phyloP scores from a whole-genome alignment of 768 basidiomycete genomes.

The Russula foetens region DNA sequence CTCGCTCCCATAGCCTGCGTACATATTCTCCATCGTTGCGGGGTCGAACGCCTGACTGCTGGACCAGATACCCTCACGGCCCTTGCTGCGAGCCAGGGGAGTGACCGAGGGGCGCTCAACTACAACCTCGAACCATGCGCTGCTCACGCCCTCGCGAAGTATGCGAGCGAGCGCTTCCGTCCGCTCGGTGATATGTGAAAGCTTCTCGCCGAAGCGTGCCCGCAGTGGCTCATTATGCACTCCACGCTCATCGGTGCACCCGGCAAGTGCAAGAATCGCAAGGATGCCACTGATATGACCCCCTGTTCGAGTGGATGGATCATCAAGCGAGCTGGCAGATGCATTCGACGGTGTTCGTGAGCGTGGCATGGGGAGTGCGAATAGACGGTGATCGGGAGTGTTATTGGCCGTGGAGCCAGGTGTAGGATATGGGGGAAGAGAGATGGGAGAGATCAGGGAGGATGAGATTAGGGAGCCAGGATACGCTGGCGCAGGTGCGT shows the following conservation, averaged over 20 bases:
- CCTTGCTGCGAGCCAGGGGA: neutral
- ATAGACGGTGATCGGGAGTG: slow-evolving; percentile 13
- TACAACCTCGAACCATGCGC: slow-evolving; percentile 26
- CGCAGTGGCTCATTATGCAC: slow-evolving; percentile 26
- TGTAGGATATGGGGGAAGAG: slow-evolving; percentile 16
- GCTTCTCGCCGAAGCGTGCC: slow-evolving; percentile 25
- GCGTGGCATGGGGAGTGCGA: slow-evolving; percentile 15
- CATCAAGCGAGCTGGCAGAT: slow-evolving; percentile 13
- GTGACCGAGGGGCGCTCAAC: slow-evolving; percentile 6
- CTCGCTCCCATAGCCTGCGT: slow-evolving; percentile 19
- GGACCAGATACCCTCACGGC: neutral
- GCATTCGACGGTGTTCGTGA: slow-evolving; percentile 13
- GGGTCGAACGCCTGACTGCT: slow-evolving; percentile 9
- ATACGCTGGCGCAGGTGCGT: slow-evolving; percentile 23
- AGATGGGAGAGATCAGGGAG: slow-evolving; percentile 17
- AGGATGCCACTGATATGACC: slow-evolving; percentile 27
- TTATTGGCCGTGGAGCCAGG: slow-evolving; percentile 17
- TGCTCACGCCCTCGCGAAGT: slow-evolving; percentile 29
- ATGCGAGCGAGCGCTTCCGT: slow-evolving; percentile 25
- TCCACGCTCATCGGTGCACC: slow-evolving; percentile 25
- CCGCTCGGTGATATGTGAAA: slow-evolving; percentile 25
- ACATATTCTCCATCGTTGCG: slow-evolving; percentile 17
- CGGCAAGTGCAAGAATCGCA: slow-evolving; percentile 28
- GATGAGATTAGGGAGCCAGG: slow-evolving; percentile 16
- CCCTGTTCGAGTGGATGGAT: slow-evolving; percentile 12